These are phyloP conservation scores for Russula griseocarnosa DNA, from an alignment of 768 basidiomycete genomes.

Conservation along the genomic window DNA sequence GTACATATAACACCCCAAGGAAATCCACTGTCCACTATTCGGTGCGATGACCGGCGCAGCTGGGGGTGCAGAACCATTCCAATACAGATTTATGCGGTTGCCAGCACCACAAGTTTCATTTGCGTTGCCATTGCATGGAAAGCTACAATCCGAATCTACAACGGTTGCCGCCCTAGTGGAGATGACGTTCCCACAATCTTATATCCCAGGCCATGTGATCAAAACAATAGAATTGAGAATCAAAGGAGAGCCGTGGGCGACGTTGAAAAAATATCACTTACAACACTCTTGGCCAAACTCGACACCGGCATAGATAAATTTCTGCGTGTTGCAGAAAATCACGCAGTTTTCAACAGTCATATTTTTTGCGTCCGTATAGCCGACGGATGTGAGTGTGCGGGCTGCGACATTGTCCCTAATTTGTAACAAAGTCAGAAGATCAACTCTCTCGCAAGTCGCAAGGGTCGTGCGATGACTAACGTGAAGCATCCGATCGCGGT, in stretches of 20 bases:
- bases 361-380: slow-evolving; percentile 42
- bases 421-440: slow-evolving; percentile 34
- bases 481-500: slow-evolving; percentile 57
- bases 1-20: slow-evolving; percentile 73
- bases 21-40: slow-evolving; percentile 59
- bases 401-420: slow-evolving; percentile 52
- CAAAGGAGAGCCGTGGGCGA: background rate
- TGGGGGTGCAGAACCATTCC: slow-evolving; percentile 56
- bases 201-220: slow-evolving; percentile 7
- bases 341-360: slow-evolving; percentile 63
- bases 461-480: slow-evolving; percentile 36
- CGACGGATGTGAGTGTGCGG: slow-evolving; percentile 54
- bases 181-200: slow-evolving; percentile 63
- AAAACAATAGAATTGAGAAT: background rate
- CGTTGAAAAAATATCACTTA: slow-evolving; percentile 35
- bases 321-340: slow-evolving; percentile 42
- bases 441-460: background rate
- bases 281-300: slow-evolving; percentile 67
- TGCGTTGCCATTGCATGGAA: slow-evolving; percentile 56
- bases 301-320: slow-evolving; percentile 62
- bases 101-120: slow-evolving; percentile 59
- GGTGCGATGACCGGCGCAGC: slow-evolving; percentile 50
- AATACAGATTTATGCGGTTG: slow-evolving; percentile 57
- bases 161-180: slow-evolving; percentile 45
- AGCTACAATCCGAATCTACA: slow-evolving; percentile 52